Percentiles rank a stretch among this genome's conserved stretches.
phyloP scores from a whole-genome alignment of 306 rosid genomes.

The Benincasa hispida region DNA sequence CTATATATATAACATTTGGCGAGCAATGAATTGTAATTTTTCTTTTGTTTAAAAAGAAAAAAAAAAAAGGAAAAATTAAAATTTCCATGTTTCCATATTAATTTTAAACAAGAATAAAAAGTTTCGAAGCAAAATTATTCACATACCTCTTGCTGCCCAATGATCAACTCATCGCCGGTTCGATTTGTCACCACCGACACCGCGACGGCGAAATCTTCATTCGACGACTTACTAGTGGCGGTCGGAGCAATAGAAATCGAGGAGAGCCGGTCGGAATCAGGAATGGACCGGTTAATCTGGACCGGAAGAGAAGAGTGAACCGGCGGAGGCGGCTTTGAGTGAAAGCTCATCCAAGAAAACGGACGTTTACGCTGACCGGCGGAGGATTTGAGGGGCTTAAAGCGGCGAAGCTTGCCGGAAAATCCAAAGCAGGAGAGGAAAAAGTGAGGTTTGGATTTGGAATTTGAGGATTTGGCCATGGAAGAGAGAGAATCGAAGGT shows the following conservation, averaged over 20 bases:
- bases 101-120: not conserved
- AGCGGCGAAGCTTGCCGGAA: not conserved
- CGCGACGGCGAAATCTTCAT: not conserved
- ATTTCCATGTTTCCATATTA: not conserved
- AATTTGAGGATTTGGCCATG: not conserved
- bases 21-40: no score
- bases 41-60: no score
- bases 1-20: no score
- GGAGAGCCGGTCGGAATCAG: not conserved
- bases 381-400: not conserved
- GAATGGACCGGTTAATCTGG: not conserved
- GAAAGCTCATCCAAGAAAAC: not conserved
- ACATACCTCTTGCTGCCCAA: not conserved
- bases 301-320: not conserved
- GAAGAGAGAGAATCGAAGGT: not conserved
- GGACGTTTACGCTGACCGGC: not conserved
- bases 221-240: not conserved
- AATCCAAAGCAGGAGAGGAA: slow-evolving; percentile 3
- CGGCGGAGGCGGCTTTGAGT: not conserved
- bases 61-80: no score
- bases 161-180: not conserved
- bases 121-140: not conserved
- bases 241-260: not conserved
- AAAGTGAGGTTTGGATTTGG: not conserved
- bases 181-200: not conserved